Base-by-base conservation (phyloP, 345 rosid genomes). In the Brassica nigra region DNA sequence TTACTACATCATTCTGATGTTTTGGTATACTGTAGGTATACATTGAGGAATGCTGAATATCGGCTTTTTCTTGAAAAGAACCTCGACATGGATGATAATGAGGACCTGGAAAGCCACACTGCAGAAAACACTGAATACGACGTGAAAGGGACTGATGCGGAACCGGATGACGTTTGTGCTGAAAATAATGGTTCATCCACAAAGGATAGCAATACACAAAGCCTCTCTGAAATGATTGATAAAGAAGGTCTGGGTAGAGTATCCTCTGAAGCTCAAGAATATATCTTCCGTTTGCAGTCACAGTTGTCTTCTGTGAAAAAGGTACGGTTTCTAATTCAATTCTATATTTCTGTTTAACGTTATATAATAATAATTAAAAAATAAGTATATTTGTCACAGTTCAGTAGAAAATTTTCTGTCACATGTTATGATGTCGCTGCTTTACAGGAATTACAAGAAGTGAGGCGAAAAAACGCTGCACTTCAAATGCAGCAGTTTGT, bases 401-500 rank as follows among this genome's bases (percentile, higher is more conserved):
- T 23, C 27, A 23, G 27, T 23, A 23, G 27, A 23, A 23, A 23
- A 0, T 23, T 23, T 23, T 23, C 27, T 23, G 49, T 42, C 5
- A 4, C 54, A 73, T 66, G n/a, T 73, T 65, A 34, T 29, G 62
- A 65, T 79, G 71, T 72, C 8, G 3, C 66, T 70, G 75, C 81
- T 16, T 74, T 86, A 63, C 66, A 92, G 99, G 96, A 95, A 84
- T 89, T 95, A 23, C 84, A 84, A 83, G 96, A 95, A 79, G 86
- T 87, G 76, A 86, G 89, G 85, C 88, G 97, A 81, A 91, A 89
- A 85, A 95, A 84, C 70, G 93, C 91, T 71, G 99, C 99, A 74
- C 91, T 95, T 82, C 99, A 92, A 77, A 92, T 95, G 99, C 99
- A 92, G 78, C 99, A 91, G 78, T 92, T 95, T 85, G 99, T 95